These are phyloP conservation scores for Aspergillus sp. DNA, from an alignment of 2,329 filamentous ascomycete species.

Conservation along the genomic window DNA sequence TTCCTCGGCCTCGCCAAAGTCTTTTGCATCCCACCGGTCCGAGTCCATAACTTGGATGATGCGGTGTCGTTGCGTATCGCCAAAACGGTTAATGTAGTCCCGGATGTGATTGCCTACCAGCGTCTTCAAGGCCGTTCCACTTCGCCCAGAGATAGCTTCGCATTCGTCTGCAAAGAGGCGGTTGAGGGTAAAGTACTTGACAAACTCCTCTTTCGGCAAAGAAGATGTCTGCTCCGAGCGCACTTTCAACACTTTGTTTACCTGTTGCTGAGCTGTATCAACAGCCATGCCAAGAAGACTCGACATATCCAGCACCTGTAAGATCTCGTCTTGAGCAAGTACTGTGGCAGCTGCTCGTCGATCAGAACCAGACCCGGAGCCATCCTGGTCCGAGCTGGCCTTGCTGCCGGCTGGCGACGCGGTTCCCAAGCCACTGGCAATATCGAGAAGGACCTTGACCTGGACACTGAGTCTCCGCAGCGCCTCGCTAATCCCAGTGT, in stretches of 20 bases:
- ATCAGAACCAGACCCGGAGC: conserved; percentile 19
- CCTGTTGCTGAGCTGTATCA: conserved; percentile 63
- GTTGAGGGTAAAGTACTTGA: conserved; percentile 63
- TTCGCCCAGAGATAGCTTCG: conserved; percentile 63
- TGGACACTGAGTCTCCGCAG: conserved; percentile 82
- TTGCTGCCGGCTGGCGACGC: conserved; percentile 39
- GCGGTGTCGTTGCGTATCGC: conserved; percentile 56
- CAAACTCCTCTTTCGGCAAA: conserved; percentile 56
- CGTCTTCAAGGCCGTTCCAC: conserved; percentile 59
- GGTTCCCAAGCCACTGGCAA: conserved; percentile 64
- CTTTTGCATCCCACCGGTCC: conserved; percentile 64
- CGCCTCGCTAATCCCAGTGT: conserved; percentile 83
- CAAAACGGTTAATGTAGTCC: conserved; percentile 59
- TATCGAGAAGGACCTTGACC: conserved; percentile 90
- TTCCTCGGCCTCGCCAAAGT: conserved; percentile 57
- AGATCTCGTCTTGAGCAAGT: conserved; percentile 56
- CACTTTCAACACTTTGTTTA: conserved; percentile 64
- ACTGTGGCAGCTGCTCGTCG: conserved; percentile 26
- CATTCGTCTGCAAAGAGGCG: conserved; percentile 66
- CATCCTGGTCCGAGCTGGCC: conserved; percentile 48
- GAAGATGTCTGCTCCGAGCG: conserved; percentile 60
- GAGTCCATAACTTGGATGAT: conserved; percentile 59
- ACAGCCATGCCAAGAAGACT: conserved; percentile 66
- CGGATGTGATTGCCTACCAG: conserved; percentile 63
- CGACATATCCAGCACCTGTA: conserved; percentile 64